Evolutionary conservation across 2,329 filamentous ascomycete species (phyloP).

Genomic region (Talaromyces pinophilus): DNA sequence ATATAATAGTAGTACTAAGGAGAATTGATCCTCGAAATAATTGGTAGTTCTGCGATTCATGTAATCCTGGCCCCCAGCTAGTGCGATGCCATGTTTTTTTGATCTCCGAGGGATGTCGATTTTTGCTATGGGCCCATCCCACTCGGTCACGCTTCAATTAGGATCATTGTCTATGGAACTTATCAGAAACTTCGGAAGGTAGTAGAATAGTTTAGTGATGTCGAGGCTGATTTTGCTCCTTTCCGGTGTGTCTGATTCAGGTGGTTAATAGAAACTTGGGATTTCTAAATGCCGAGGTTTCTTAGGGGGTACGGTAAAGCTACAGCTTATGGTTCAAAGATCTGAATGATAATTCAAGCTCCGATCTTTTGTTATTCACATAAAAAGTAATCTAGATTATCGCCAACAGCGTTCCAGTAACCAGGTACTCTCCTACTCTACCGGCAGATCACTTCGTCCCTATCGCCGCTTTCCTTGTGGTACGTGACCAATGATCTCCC

Average conservation of each 20-base stretch:
- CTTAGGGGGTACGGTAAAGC: neutral
- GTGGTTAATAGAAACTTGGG: neutral
- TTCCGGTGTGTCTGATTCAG: neutral
- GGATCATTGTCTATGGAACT: neutral
- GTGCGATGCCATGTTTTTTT: constrained; percentile 6
- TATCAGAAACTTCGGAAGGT: neutral
- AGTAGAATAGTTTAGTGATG: neutral
- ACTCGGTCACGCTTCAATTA: neutral
- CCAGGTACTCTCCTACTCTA: neutral
- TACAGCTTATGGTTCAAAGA: neutral
- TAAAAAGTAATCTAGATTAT: neutral
- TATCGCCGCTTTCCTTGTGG: neutral
- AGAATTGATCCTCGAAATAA: neutral
- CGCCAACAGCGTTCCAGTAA: neutral
- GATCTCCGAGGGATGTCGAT: constrained; percentile 12
- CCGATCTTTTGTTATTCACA: neutral
- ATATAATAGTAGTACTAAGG: neutral
- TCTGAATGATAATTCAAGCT: neutral
- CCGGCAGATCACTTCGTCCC: neutral
- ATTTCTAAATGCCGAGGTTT: neutral
- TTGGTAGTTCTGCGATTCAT: neutral
- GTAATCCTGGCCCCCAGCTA: neutral
- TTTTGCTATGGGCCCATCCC: neutral
- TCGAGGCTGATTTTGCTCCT: neutral
- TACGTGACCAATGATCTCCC: neutral